Conservation (phyloP, 2,329 filamentous ascomycete species). For the Dothistroma septosporum region DNA sequence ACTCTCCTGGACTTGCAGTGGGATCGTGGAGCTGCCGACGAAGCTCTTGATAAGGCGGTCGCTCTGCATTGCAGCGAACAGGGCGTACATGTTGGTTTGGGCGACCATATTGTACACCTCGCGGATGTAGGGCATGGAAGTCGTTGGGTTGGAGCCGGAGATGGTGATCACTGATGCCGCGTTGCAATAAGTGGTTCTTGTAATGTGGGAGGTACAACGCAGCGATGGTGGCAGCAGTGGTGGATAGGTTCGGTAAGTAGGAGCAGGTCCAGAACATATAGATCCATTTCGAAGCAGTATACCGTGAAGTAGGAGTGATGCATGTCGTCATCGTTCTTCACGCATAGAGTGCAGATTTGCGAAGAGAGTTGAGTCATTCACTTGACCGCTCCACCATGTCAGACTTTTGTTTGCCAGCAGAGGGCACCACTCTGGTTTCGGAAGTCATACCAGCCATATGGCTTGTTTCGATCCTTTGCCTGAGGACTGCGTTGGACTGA, state of each 20-base stretch:
- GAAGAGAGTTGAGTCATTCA: too few relatives aligned
- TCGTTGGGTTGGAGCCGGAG: neutral
- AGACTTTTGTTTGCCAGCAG: too few relatives aligned
- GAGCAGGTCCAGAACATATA: neutral
- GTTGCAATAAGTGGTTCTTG: too few relatives aligned
- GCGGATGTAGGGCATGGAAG: neutral
- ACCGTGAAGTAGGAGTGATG: neutral
- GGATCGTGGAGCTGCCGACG: neutral
- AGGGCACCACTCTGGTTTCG: too few relatives aligned
- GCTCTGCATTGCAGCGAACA: neutral
- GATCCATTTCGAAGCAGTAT: neutral
- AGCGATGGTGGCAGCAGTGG: neutral
- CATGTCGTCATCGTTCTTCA: too few relatives aligned
- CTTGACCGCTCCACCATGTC: too few relatives aligned
- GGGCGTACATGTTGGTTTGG: neutral
- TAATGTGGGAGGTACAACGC: too few relatives aligned
- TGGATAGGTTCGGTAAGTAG: neutral
- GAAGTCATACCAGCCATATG: too few relatives aligned
- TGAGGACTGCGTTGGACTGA: neutral
- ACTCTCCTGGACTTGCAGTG: neutral
- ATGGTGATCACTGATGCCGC: too few relatives aligned
- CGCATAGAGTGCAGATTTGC: too few relatives aligned
- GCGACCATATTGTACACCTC: neutral
- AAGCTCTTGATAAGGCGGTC: neutral
- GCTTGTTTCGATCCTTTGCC: neutral